Conservation (phyloP, 169 alveolate genomes). For the Plasmodium coatneyi region DNA sequence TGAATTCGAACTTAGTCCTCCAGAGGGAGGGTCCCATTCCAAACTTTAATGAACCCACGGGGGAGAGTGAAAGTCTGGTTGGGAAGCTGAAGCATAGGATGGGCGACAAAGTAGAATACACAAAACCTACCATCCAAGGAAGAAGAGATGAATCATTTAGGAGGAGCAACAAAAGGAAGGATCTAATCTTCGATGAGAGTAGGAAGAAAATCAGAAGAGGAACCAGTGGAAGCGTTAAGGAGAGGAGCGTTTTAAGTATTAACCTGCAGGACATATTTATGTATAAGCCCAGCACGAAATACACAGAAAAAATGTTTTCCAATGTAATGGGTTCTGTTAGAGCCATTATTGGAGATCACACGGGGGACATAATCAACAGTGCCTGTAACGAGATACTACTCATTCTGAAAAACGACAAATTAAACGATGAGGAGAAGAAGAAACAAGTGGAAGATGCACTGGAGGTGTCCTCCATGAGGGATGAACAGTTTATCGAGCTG, state of each 20-base stretch:
- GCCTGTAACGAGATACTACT: conserved; percentile 95
- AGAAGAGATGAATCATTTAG: neutral
- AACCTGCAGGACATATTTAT: conserved; percentile 87
- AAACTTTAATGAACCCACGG: conserved; percentile 93
- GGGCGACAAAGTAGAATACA: conserved; percentile 94
- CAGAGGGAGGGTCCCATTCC: conserved; percentile 90
- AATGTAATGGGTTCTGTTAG: conserved; percentile 90
- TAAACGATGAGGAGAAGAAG: conserved; percentile 87
- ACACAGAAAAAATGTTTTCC: conserved; percentile 92
- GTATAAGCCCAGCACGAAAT: conserved; percentile 93
- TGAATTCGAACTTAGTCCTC: conserved; percentile 91
- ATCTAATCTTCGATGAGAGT: conserved; percentile 76
- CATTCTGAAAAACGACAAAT: conserved; percentile 89
- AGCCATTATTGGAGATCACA: conserved; percentile 92
- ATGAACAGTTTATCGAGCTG: conserved; percentile 22
- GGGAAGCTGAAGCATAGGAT: conserved; percentile 90
- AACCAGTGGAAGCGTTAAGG: conserved; percentile 77
- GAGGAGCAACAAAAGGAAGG: conserved; percentile 45
- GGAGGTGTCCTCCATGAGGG: conserved; percentile 72
- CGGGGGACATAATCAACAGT: conserved; percentile 92
- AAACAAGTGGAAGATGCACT: conserved; percentile 83
- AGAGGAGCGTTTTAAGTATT: conserved; percentile 89
- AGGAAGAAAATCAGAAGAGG: conserved; percentile 17
- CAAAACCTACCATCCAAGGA: conserved; percentile 54
- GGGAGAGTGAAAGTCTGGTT: conserved; percentile 96